These are phyloP conservation scores for Orbilia brochopaga DNA, from an alignment of 2,329 filamentous ascomycete species.

Conservation along the genomic window DNA sequence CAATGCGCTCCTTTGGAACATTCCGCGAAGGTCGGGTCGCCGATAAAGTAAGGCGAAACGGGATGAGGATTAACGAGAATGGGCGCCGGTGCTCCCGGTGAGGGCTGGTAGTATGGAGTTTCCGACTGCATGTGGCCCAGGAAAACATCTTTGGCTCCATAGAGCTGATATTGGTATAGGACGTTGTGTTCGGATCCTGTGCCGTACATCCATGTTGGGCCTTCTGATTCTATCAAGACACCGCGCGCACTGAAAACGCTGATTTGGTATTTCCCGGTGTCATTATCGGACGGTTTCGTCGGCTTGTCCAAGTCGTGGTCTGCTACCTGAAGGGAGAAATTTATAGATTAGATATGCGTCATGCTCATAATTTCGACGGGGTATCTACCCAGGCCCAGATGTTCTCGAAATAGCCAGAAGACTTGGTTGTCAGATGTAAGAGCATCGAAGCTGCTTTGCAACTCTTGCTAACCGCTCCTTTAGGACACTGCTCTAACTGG, in stretches of 20 bases:
- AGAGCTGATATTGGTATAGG: constrained; percentile 64
- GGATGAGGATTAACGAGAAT: constrained; percentile 56
- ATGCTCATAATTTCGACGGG: too few relatives aligned
- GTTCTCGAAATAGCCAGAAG: constrained; percentile 61
- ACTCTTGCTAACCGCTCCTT: constrained; percentile 59
- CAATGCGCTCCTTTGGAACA: constrained; percentile 55
- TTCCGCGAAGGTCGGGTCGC: constrained; percentile 57
- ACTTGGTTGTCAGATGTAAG: constrained; percentile 58
- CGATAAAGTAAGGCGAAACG: constrained; percentile 28
- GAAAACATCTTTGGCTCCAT: constrained; percentile 62
- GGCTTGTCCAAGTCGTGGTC: constrained; percentile 56
- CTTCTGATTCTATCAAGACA: constrained; percentile 56
- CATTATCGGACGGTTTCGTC: constrained; percentile 57
- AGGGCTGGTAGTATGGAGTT: constrained; percentile 63
- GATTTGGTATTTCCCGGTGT: constrained; percentile 54
- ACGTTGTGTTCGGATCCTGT: constrained; percentile 63
- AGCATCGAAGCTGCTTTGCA: constrained; percentile 57
- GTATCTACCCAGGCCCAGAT: constrained; percentile 59
- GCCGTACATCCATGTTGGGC: constrained; percentile 59
- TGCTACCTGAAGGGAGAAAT: too few relatives aligned
- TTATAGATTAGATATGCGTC: too few relatives aligned
- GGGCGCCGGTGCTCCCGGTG: constrained; percentile 60
- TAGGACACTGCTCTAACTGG: constrained; percentile 56
- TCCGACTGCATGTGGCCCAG: constrained; percentile 63
- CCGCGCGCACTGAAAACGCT: constrained; percentile 55